Conservation (phyloP, 2,329 filamentous ascomycete species). For the Coleophoma eucalyptorum region DNA sequence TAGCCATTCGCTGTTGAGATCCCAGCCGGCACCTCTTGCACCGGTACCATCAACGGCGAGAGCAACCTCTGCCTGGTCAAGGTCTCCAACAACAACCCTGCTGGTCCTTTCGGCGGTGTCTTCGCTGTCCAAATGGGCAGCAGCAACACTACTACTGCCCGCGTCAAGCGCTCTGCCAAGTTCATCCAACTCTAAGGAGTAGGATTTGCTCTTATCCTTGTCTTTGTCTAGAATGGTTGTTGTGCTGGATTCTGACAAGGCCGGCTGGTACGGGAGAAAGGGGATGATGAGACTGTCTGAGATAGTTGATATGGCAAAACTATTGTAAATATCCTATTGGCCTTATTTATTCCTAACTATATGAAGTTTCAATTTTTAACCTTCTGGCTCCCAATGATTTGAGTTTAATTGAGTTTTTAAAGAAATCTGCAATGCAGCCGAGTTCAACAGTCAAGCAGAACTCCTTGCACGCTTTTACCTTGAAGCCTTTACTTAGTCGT, state of each 20-base stretch:
- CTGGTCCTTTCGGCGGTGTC: constrained; percentile 35
- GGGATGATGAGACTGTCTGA: background rate
- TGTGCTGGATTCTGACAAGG: background rate
- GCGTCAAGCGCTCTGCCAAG: background rate
- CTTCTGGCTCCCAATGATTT: too few relatives aligned
- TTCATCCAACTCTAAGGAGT: background rate
- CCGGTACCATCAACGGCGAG: constrained; percentile 27
- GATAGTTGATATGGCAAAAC: background rate
- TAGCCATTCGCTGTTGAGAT: constrained; percentile 26
- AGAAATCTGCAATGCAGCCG: too few relatives aligned
- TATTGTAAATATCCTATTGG: background rate
- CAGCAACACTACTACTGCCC: background rate
- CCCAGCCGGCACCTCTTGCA: constrained; percentile 32
- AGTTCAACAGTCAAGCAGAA: too few relatives aligned
- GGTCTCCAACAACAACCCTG: constrained; percentile 34
- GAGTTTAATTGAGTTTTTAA: too few relatives aligned
- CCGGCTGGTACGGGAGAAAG: background rate
- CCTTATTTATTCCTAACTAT: too few relatives aligned
- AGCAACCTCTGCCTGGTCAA: constrained; percentile 34
- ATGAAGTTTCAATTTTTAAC: too few relatives aligned
- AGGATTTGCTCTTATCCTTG: background rate
- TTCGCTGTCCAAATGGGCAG: constrained; percentile 32
- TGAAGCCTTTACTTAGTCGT: too few relatives aligned
- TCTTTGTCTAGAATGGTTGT: background rate
- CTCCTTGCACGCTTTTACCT: too few relatives aligned